Evolutionary conservation across 441 rosid genomes (phyloP), one percentile per base, ranked within the genome.

Genomic region (Corymbia citriodora): DNA sequence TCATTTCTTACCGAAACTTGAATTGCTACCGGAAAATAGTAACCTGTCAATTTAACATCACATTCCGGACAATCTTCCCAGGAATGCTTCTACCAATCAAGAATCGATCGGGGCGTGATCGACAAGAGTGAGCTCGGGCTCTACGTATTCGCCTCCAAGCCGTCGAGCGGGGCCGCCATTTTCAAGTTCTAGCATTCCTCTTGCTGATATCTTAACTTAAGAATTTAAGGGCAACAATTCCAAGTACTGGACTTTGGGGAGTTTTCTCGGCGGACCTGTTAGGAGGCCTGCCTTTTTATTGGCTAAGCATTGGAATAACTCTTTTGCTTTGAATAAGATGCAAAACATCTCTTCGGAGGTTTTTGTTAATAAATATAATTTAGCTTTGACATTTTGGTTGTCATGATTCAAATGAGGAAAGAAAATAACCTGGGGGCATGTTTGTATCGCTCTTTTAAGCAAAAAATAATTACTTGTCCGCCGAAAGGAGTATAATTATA

Each of bases 131-230:
- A 98, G 45, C 95, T 98, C 49, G 98, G 99, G 52, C 99, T 96
- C 81, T 97, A 97, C 89, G 93, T 97, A 55, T 98, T 98, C 53
- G 99, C 99, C 18, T 98, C 99, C 57, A 98, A 98, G 94, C 99
- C 99, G 9, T 97, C 99, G 63, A 96, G 99, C 40, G 99, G 99
- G 52, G 97, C 99, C 23, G 99, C 99, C 72, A 97, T 97, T 92
- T 93, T 98, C 95, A 97, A 96, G 91, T 90, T 97, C 88, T 96
- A 94, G 92, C 55, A 48, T 79, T 79, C 85, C 85, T 45, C 52
- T 45, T 12, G 52, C 52, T 45, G 10, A 7, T 79, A 23, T 23
- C 45, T 79, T 45, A 79, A 45, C 85, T 70, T 7, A 79, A 45
- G 85, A 40, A 23, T 40, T 31, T 68, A 33, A 36, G 79, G 45